Base-by-base conservation (phyloP, 257 asterid species). In the Solanum paucissectum region DNA sequence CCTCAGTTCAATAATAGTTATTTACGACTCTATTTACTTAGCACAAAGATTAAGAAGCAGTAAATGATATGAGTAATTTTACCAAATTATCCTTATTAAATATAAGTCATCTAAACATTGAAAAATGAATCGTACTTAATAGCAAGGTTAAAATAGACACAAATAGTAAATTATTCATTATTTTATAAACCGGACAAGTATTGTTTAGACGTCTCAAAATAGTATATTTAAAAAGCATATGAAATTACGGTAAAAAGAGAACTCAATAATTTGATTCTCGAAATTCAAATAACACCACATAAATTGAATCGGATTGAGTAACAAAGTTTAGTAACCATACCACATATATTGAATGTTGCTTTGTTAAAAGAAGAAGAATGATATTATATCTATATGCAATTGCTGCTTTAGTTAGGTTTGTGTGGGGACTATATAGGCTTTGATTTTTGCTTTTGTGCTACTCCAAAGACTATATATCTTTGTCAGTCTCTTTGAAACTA, bases 381-480 rank as follows among this genome's bases (percentile, higher is more conserved):
- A 46, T 13, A 12, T 46, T 46, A 46, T 46, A 46, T 46, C 52
- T 44, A 46, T 46, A 46, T 46, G 7, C 58, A 46, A 46, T 46
- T 13, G 55, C 16, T 52, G 23, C 23, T 52, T 52, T 52, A 6
- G 16, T 16, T 52, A 52, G 62, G 62, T 89, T 89, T 73, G 90
- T 84, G 88, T 68, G 37, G 84, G 84, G 64, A 27, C 27, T 33
- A 44, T 25, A 46, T 68, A 68, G 37, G 74, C 4, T 87, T 82
- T 89, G 75, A 84, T 84, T 89, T 84, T 89, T 79, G 88, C 89
- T 89, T 89, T 86, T 62, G 62, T 64, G 37, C 83, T 76, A 84
- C 91, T 66, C 75, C 79, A 64, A 85, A 72, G 36, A 85, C 60
- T 85, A 74, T 38, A 25, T 60, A 55, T 64, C 60, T 84, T 84